Conservation (phyloP, 2,329 filamentous ascomycete genomes). For the Verticillium zaregamsianum region DNA sequence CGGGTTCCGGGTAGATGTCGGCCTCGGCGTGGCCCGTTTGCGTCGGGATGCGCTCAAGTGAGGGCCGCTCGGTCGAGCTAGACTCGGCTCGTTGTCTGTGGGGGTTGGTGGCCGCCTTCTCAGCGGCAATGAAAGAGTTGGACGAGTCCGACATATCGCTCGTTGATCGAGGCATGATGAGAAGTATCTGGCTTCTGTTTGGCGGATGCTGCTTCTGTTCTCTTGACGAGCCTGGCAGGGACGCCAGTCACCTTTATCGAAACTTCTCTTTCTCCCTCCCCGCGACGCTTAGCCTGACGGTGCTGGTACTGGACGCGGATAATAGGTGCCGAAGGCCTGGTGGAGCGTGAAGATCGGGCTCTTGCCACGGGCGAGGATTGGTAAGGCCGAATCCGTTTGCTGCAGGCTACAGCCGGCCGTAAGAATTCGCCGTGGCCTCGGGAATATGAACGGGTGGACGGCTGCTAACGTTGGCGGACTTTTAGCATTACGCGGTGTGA, state of each 20-base stretch:
- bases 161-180: constrained; percentile 5
- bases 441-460: background rate
- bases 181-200: background rate
- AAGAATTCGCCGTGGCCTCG: background rate
- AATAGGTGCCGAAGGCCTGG: background rate
- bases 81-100: constrained; percentile 7
- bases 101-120: constrained; percentile 5
- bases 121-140: constrained; percentile 12
- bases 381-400: background rate
- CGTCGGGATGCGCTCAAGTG: constrained; percentile 23
- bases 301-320: background rate
- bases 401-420: background rate
- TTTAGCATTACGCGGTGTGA: background rate
- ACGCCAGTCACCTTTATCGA: background rate
- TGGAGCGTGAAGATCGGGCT: background rate
- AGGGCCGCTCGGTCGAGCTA: constrained; percentile 8
- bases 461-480: no score
- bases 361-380: background rate
- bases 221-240: background rate
- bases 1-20: constrained; percentile 26
- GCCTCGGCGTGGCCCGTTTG: constrained; percentile 27
- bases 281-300: background rate
- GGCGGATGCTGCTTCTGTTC: background rate
- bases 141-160: constrained; percentile 8
- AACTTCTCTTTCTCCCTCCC: background rate